Evolutionary conservation across 371 early-diverging fungal genomes (phyloP).

Genomic region (Capillidium heterosporum): DNA sequence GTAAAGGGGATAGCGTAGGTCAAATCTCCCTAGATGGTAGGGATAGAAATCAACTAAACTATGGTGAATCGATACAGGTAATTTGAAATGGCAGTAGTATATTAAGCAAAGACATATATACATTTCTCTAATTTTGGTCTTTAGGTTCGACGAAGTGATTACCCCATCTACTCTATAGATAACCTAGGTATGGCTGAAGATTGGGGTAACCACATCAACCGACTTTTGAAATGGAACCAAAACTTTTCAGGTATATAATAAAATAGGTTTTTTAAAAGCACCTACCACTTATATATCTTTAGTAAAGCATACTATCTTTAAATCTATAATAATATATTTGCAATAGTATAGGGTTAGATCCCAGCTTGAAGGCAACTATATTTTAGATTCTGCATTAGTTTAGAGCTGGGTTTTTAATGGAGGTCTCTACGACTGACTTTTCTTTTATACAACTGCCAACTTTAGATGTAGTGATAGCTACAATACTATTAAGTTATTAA

Average conservation of each 20-base stretch:
- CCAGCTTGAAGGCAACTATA: no score
- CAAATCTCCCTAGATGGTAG: constrained; percentile 42
- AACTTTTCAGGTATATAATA: constrained; percentile 20
- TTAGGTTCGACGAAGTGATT: constrained; percentile 11
- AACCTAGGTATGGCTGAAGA: constrained; percentile 37
- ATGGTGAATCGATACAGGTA: constrained; percentile 48
- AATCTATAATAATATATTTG: no score
- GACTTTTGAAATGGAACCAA: constrained; percentile 65
- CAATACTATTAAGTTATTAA: no score
- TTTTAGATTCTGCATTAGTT: no score
- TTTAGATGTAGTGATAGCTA: no score
- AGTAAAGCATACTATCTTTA: no score
- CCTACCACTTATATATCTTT: no score
- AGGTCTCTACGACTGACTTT: no score
- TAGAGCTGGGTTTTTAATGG: no score
- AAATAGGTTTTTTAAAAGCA: no score
- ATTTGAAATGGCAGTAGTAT: background rate
- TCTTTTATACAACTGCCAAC: no score
- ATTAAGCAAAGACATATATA: background rate
- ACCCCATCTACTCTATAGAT: constrained; percentile 60
- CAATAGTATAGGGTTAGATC: no score
- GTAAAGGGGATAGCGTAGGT: constrained; percentile 45
- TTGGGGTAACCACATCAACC: constrained; percentile 65
- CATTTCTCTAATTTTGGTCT: background rate
- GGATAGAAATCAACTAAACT: constrained; percentile 40